Percentiles rank a stretch among this genome's conserved stretches.
phyloP scores from a whole-genome alignment of 1,284 basidiomycete species.

The Ceratobasidium sp. region DNA sequence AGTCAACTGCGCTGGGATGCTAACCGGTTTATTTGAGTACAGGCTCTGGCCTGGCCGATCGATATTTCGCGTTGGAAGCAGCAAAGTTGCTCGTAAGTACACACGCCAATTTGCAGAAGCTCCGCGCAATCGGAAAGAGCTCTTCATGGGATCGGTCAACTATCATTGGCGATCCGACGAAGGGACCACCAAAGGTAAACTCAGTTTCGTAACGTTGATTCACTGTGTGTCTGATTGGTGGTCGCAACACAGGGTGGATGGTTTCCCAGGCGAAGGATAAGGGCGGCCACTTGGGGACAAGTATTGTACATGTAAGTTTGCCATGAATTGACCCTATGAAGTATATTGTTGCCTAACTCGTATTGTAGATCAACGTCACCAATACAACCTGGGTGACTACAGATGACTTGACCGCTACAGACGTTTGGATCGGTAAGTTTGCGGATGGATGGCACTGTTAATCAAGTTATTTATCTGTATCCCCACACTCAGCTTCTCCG shows the following conservation, averaged over 20 bases:
- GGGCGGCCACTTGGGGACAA: conserved; percentile 32
- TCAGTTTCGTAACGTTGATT: neutral
- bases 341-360: neutral
- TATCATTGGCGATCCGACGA: conserved; percentile 45
- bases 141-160: conserved; percentile 45
- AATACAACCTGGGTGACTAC: conserved; percentile 38
- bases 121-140: conserved; percentile 43
- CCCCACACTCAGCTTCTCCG: conserved; percentile 18
- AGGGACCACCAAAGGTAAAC: conserved; percentile 34
- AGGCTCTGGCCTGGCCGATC: conserved; percentile 47
- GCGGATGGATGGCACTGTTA: neutral
- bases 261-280: conserved; percentile 44
- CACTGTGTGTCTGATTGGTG: neutral
- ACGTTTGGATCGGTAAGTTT: conserved; percentile 42
- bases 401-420: conserved; percentile 22
- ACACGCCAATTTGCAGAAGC: conserved; percentile 31
- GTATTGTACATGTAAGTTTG: conserved; percentile 3
- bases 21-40: neutral
- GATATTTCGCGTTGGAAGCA: conserved; percentile 45
- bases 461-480: neutral
- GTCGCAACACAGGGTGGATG: conserved; percentile 33
- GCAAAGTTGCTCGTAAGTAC: conserved; percentile 39
- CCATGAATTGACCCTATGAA: neutral
- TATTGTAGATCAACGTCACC: conserved; percentile 28
- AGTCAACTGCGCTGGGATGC: neutral